Evolutionary conservation across 139 green algal species (phyloP).

Genomic region (Ulvella scutata): DNA sequence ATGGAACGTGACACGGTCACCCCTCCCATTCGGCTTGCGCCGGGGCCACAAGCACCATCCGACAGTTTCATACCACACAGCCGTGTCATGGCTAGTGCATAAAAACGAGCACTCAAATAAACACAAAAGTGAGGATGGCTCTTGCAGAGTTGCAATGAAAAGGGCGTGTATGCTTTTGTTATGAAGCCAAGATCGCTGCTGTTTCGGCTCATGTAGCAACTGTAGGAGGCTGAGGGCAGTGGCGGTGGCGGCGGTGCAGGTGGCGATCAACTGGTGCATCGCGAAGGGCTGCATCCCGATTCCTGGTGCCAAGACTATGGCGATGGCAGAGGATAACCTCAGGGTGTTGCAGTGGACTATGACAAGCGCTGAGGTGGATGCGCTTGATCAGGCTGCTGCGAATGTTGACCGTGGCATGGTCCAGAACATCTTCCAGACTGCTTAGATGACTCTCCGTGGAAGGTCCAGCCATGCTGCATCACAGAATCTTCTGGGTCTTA

Average conservation of each 20-base stretch:
- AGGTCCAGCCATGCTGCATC: no score
- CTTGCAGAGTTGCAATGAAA: no score
- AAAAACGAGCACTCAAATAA: no score
- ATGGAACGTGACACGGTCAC: no score
- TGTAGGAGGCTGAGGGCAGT: not conserved
- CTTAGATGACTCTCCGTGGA: not conserved
- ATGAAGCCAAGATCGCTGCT: no score
- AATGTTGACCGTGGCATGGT: slow-evolving; percentile 37
- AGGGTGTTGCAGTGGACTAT: slow-evolving; percentile 62
- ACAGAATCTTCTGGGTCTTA: no score
- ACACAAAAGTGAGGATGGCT: no score
- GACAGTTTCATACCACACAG: no score
- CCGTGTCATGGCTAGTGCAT: no score
- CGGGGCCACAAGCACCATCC: no score
- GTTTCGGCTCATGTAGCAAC: not conserved
- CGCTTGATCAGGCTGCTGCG: slow-evolving; percentile 39
- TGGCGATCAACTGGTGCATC: slow-evolving; percentile 95
- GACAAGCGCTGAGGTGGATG: slow-evolving; percentile 36
- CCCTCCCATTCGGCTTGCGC: no score
- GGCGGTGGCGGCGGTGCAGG: slow-evolving; percentile 24
- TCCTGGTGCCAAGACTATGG: slow-evolving; percentile 70
- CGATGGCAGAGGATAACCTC: slow-evolving; percentile 44
- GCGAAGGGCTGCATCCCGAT: slow-evolving; percentile 85
- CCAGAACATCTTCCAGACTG: slow-evolving; percentile 86
- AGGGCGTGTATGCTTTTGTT: no score